These are phyloP conservation scores for Hibiscus tridactylites DNA, from an alignment of 345 rosid genomes.

Conservation along the genomic window DNA sequence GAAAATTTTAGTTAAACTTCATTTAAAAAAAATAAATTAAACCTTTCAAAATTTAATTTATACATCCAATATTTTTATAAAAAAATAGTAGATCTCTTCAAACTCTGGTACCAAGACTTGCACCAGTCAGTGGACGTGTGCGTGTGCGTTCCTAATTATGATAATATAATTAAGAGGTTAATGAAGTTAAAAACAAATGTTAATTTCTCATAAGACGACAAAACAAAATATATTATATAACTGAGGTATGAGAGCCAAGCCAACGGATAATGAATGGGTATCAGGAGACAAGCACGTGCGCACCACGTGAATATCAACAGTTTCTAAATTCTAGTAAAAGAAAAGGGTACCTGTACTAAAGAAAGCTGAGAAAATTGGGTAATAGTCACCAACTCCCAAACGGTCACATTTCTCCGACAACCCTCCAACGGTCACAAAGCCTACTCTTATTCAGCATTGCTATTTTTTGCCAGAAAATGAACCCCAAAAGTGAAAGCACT, in stretches of 20 bases:
- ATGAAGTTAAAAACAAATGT: background rate
- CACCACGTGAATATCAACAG: constrained; percentile 25
- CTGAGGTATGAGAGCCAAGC: constrained; percentile 9
- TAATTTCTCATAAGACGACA: background rate
- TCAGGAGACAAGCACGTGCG: constrained; percentile 47
- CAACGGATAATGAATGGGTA: constrained; percentile 50
- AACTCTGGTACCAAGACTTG: too few species aligned
- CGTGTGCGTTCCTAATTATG: too few species aligned
- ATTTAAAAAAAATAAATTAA: too few species aligned
- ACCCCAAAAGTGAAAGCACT: constrained; percentile 19
- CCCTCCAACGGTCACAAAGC: constrained; percentile 68
- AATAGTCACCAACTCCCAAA: constrained; percentile 34
- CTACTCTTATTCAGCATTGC: constrained; percentile 17
- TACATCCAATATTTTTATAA: too few species aligned
- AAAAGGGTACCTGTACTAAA: too few species aligned
- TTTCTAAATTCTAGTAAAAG: background rate
- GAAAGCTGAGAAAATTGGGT: background rate
- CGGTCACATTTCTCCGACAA: constrained; percentile 97
- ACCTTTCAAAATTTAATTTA: too few species aligned
- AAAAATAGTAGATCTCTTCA: too few species aligned
- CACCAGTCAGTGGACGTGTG: too few species aligned
- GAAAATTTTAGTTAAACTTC: too few species aligned
- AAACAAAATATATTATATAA: background rate
- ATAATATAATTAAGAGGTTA: too few species aligned
- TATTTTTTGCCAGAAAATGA: constrained; percentile 5